A percentile compares a stretch with the other conserved stretches of the same genome.
Conservation (phyloP, 164 flowering plant species). For the Magnolia officinalis region DNA sequence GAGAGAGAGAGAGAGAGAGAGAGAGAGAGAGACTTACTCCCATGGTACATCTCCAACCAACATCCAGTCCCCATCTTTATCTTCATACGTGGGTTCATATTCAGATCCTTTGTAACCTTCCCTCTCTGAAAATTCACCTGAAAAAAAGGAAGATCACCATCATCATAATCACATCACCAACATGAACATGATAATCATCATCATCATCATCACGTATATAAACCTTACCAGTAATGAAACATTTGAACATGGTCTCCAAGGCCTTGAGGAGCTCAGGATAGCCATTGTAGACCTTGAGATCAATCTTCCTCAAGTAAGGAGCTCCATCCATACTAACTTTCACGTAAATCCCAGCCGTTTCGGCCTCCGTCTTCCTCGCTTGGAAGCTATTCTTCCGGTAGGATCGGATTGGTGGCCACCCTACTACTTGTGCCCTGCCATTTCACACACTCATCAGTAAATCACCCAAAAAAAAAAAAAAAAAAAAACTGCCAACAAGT, state of each 20-base stretch:
- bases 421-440: constrained; percentile 67
- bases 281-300: constrained; percentile 55
- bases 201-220: background rate
- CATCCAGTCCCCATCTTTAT: constrained; percentile 96
- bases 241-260: constrained; percentile 69
- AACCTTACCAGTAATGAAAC: constrained; percentile 47
- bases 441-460: constrained; percentile 4
- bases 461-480: background rate
- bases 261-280: constrained; percentile 66
- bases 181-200: background rate
- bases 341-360: constrained; percentile 48
- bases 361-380: constrained; percentile 45
- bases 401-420: constrained; percentile 85
- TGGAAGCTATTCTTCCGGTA: constrained; percentile 55
- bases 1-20: constrained; percentile 8
- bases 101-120: constrained; percentile 79
- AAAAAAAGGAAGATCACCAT: background rate
- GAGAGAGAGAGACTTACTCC: constrained; percentile 56
- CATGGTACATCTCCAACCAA: constrained; percentile 94
- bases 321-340: constrained; percentile 97
- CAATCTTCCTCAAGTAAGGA: constrained; percentile 80
- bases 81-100: constrained; percentile 76
- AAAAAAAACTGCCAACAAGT: background rate
- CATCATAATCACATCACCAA: background rate
- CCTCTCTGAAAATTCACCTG: constrained; percentile 56